Base-by-base conservation (phyloP, 2,329 filamentous ascomycete genomes). In the Orbilia javanica region DNA sequence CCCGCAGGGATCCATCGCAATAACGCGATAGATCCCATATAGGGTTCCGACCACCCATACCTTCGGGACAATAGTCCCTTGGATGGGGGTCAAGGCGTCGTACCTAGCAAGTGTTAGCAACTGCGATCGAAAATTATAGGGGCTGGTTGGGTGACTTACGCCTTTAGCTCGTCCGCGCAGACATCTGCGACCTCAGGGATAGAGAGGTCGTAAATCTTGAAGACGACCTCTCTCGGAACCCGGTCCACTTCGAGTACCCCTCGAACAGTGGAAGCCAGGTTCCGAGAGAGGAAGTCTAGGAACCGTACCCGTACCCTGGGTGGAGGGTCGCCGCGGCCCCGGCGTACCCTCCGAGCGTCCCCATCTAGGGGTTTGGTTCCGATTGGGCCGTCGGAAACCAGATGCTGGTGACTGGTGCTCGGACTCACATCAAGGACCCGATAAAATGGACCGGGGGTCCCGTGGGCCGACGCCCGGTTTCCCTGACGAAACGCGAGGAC, bases 161-260 rank as follows among this genome's bases (percentile, higher is more conserved):
- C 64, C 27, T 73, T 53, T 15, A 73, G 22, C 15, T 73, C 69
- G 46, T 50, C 31, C 5, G 46, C 31, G 20, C 69, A 73, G 11
- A 73, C 62, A 4, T 27, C 48, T 10, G 22, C 27, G 13, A 66
- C 22, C 29, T 57, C 60, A 1, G 25, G 18, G n/a, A n/a, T 73
- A 8, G 69, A 73, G 20, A 73, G 69, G 29, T 73, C 69, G 27
- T 73, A 73, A 29, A 73, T 29, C 34, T 73, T 73, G 36, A 73
- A 53, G n/a, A 73, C 31, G 18, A 73, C 69, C 1, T 39, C 4
- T 25, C 53, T 73, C 39, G n/a, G 29, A 20, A 55, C 7, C 39
- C 25, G 36, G 29, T 39, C 62, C 6, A 36, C 39, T 15, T 50
- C 10, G 10, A 73, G 62, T 7, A 36, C 25, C 15, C 69, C 60